These are phyloP conservation scores for Neonothopanus nambi DNA, from an alignment of 1,284 basidiomycete genomes.

Conservation along the genomic window DNA sequence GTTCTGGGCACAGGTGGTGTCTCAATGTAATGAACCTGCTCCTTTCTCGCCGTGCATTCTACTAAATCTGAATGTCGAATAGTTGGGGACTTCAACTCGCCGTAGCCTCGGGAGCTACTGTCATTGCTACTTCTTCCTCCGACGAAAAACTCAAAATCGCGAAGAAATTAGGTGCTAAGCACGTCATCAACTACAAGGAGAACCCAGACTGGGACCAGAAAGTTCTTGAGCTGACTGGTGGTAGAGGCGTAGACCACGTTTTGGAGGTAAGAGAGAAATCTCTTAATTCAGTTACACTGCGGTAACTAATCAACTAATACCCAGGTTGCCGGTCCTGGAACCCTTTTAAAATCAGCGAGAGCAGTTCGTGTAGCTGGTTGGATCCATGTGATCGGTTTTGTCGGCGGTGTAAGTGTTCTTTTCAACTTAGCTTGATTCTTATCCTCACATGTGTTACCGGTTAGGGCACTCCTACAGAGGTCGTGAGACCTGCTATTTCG, in stretches of 20 bases:
- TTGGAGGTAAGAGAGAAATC: constrained; percentile 29
- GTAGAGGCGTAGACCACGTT: constrained; percentile 24
- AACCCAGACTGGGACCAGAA: constrained; percentile 46
- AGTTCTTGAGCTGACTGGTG: constrained; percentile 31
- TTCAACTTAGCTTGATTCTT: background rate
- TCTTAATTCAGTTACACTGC: constrained; percentile 2
- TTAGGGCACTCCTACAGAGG: constrained; percentile 18
- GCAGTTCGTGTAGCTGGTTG: constrained; percentile 30
- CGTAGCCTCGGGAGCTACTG: constrained; percentile 45
- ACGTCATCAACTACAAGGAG: constrained; percentile 48
- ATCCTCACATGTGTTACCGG: background rate
- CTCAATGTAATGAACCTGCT: constrained; percentile 33
- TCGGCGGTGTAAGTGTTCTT: constrained; percentile 14
- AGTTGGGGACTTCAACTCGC: constrained; percentile 30
- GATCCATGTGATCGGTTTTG: constrained; percentile 26
- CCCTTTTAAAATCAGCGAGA: constrained; percentile 31
- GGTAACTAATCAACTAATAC: constrained; percentile 36
- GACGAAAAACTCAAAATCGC: constrained; percentile 46
- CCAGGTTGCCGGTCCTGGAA: constrained; percentile 42
- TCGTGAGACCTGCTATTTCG: constrained; percentile 9
- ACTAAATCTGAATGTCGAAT: background rate
- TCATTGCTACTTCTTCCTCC: constrained; percentile 51
- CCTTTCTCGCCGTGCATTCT: background rate
- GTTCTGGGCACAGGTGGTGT: constrained; percentile 51
- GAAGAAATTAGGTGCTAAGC: constrained; percentile 38